phyloP scores from a whole-genome alignment of 371 early-diverging fungal genomes.

The Zopfochytrium polystomum region DNA sequence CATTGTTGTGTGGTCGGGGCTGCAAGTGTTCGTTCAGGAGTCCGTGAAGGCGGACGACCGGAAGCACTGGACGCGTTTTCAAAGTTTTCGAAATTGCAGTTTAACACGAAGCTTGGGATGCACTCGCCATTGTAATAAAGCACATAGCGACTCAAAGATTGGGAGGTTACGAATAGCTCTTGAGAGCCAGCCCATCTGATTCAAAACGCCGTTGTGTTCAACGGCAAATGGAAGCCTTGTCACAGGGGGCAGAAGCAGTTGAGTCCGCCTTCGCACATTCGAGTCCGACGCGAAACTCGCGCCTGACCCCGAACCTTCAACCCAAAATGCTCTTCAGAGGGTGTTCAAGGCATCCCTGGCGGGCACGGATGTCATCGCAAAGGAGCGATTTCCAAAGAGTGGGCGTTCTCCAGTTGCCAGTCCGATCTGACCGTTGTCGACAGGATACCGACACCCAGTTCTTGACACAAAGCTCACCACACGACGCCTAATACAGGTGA shows the following conservation, averaged over 20 bases:
- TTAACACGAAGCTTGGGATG: slow-evolving; percentile 82
- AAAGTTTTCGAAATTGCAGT: slow-evolving; percentile 94
- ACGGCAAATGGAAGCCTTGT: too few relatives aligned
- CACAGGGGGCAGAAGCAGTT: slow-evolving; percentile 8
- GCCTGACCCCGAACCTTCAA: not conserved
- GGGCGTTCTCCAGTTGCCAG: slow-evolving; percentile 92
- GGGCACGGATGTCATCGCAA: slow-evolving; percentile 54
- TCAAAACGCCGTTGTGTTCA: too few relatives aligned
- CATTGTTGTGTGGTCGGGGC: slow-evolving; percentile 41
- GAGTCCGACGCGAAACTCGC: not conserved
- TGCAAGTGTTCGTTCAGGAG: slow-evolving; percentile 84
- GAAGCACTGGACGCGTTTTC: slow-evolving; percentile 76
- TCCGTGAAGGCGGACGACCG: slow-evolving; percentile 80
- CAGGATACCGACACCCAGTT: slow-evolving; percentile 78
- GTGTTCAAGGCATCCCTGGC: slow-evolving; percentile 48
- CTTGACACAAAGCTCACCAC: slow-evolving; percentile 79
- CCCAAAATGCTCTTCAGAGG: slow-evolving; percentile 36
- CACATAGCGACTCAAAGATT: too few relatives aligned
- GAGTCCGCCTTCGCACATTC: too few relatives aligned
- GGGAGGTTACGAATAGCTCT: too few relatives aligned
- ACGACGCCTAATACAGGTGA: slow-evolving; percentile 68
- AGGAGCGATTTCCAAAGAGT: slow-evolving; percentile 85
- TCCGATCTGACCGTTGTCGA: slow-evolving; percentile 34
- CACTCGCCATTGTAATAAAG: slow-evolving; percentile 45
- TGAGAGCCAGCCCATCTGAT: too few relatives aligned